Evolutionary conservation across 2,329 filamentous ascomycete species (phyloP).

Genomic region (Alternaria ethzedia): DNA sequence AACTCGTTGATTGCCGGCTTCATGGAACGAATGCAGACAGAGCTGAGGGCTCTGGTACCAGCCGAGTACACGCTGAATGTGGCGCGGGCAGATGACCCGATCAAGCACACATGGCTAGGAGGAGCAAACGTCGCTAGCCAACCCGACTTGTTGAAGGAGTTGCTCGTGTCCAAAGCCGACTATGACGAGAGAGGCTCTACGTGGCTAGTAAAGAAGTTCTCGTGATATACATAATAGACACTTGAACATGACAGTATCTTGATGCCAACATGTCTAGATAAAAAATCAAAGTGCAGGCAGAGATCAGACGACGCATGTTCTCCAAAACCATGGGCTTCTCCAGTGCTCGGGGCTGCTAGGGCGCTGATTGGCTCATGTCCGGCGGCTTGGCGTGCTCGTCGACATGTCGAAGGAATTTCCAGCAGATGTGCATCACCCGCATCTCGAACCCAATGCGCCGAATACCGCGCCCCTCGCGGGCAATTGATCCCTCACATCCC

Average conservation of each 20-base stretch:
- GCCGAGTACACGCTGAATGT: slow-evolving; percentile 40
- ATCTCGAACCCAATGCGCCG: slow-evolving; percentile 44
- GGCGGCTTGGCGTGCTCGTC: slow-evolving; percentile 21
- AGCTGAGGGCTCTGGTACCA: slow-evolving; percentile 66
- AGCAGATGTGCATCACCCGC: slow-evolving; percentile 22
- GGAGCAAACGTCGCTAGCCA: slow-evolving; percentile 79
- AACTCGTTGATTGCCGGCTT: slow-evolving; percentile 83
- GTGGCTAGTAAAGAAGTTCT: slow-evolving; percentile 78
- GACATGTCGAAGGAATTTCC: slow-evolving; percentile 14
- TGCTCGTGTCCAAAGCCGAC: slow-evolving; percentile 84
- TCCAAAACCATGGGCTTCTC: background rate
- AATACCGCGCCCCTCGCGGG: slow-evolving; percentile 45
- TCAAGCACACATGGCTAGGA: slow-evolving; percentile 84
- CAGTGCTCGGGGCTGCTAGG: slow-evolving; percentile 17
- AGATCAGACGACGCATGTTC: background rate
- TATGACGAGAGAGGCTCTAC: slow-evolving; percentile 82
- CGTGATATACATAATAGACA: slow-evolving; percentile 20
- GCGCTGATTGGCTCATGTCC: slow-evolving; percentile 29
- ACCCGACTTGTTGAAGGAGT: slow-evolving; percentile 65
- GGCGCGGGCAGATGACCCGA: slow-evolving; percentile 71
- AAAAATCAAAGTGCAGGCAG: background rate
- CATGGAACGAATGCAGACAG: slow-evolving; percentile 74
- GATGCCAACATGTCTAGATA: background rate
- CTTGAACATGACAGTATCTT: background rate
- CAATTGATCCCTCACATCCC: slow-evolving; percentile 35